Conservation (phyloP, 257 asterid genomes). For the Solanum rostratum region DNA sequence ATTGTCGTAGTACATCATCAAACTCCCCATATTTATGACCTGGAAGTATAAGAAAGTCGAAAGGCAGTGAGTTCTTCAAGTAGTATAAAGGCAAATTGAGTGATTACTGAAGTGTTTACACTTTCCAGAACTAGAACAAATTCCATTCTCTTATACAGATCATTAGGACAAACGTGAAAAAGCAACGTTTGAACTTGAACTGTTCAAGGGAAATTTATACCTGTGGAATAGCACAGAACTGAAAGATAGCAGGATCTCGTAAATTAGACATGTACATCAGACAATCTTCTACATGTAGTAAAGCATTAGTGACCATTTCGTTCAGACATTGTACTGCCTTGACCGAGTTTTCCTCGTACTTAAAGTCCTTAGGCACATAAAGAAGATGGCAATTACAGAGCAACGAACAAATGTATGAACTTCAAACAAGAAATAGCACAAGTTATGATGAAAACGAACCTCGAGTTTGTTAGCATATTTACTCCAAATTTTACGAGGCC, state of each 20-base stretch:
- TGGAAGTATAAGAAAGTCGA: conserved; percentile 8
- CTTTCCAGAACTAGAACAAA: not conserved
- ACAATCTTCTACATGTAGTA: conserved; percentile 64
- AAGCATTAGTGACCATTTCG: conserved; percentile 92
- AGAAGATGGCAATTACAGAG: not conserved
- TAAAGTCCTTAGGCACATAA: conserved; percentile 51
- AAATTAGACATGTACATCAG: conserved; percentile 53
- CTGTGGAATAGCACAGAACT: conserved; percentile 97
- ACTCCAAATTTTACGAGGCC: conserved; percentile 96
- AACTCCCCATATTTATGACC: conserved; percentile 93
- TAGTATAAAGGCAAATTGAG: not conserved
- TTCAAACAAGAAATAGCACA: not conserved
- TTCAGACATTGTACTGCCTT: conserved; percentile 91
- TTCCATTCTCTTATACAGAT: not conserved
- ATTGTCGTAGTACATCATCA: conserved; percentile 84
- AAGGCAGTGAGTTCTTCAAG: fast-evolving
- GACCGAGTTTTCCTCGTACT: conserved; percentile 63
- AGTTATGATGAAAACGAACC: conserved; percentile 23
- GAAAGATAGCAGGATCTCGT: conserved; percentile 70
- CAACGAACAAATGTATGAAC: not conserved
- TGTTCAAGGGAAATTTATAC: conserved; percentile 15
- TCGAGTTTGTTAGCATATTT: conserved; percentile 85
- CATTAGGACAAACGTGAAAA: not conserved
- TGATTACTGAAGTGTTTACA: no score
- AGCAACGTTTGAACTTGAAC: not conserved